Conservation (phyloP, 495 filamentous ascomycete genomes). For the Aspergillus leporis region DNA sequence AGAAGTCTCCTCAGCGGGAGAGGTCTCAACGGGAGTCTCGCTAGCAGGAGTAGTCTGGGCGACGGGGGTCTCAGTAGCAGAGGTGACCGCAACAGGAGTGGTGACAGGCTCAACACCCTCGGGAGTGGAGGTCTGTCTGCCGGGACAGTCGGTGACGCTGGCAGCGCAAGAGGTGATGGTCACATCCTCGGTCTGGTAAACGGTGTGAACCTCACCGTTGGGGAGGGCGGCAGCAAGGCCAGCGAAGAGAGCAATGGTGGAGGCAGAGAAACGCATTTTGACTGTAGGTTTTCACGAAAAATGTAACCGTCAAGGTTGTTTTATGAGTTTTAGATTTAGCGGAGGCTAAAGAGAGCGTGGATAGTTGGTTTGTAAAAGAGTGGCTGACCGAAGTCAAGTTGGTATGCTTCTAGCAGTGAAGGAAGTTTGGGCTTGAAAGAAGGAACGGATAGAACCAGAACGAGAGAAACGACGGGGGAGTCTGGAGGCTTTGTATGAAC, state of each 20-base stretch:
- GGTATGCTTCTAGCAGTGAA: slow-evolving; percentile 38
- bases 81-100: slow-evolving; percentile 13
- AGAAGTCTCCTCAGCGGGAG: slow-evolving; percentile 9
- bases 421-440: slow-evolving; percentile 43
- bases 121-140: slow-evolving; percentile 22
- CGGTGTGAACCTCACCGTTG: slow-evolving; percentile 40
- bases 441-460: slow-evolving; percentile 30
- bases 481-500: slow-evolving; percentile 44
- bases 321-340: slow-evolving; percentile 16
- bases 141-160: slow-evolving; percentile 60
- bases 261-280: slow-evolving; percentile 58
- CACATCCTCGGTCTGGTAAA: slow-evolving; percentile 56
- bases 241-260: slow-evolving; percentile 52
- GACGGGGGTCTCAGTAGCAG: slow-evolving; percentile 17
- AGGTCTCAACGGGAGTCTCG: slow-evolving; percentile 15
- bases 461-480: slow-evolving; percentile 27
- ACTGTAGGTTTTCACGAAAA: slow-evolving; percentile 33
- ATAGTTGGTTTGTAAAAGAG: slow-evolving; percentile 49
- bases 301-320: slow-evolving; percentile 36
- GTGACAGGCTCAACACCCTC: slow-evolving; percentile 22
- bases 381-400: slow-evolving; percentile 57
- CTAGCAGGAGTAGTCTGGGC: slow-evolving; percentile 16
- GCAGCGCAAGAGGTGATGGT: slow-evolving; percentile 62
- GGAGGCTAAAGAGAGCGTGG: slow-evolving; percentile 43
- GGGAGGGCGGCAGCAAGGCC: slow-evolving; percentile 44